Base-by-base conservation (phyloP, 192 early-diverging fungal species). In the Coemansia sp. region DNA sequence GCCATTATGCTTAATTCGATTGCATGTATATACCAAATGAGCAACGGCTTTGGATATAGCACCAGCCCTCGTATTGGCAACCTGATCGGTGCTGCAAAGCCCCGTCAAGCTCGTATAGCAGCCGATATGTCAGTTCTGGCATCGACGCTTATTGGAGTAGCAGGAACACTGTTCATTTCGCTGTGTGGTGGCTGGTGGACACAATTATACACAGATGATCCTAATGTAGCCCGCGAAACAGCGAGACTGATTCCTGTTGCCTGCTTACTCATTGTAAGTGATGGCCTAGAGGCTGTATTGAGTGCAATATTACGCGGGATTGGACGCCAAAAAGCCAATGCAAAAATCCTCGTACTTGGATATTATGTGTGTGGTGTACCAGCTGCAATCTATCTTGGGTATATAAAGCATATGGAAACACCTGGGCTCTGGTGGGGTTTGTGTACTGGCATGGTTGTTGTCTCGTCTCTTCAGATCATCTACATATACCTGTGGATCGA, bases 1-100 rank as follows among this genome's bases (percentile, higher is more conserved):
- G 40, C 15, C 12, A 16, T 43, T 43, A 18, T 43, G 92, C 92
- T 84, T 1, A 85, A 86, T 43, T 75, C 77, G 15, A 70, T 95
- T 13, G 90, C 86, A 30, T 87, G 88, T 13, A 76, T 85, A 29
- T 58, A 86, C 55, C 70, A 87, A 5, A 93, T 91, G 71, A 88
- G 86, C 29, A 81, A 92, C 40, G 92, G 92, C 1, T 72, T 95
- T n/a, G 75, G 87, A 15, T 85, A 94, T 26, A 90, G 87, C 0
- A 83, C 86, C 0, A 86, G 89, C 7, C 91, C 89, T 39, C 83
- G 95, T 8, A 87, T 95, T 34, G 93, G 89, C n/a, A 86, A 87
- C 59, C 70, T 89, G 3, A 66, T 90, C 87, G 8, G 52, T 13
- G 49, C 85, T 35, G 81, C 65, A 20, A 83, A 85, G 46, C 66